A percentile compares a stretch with the other conserved stretches of the same genome.
Evolutionary conservation across 208 protist species (phyloP).

Genomic region (Naegleria gruberi): DNA sequence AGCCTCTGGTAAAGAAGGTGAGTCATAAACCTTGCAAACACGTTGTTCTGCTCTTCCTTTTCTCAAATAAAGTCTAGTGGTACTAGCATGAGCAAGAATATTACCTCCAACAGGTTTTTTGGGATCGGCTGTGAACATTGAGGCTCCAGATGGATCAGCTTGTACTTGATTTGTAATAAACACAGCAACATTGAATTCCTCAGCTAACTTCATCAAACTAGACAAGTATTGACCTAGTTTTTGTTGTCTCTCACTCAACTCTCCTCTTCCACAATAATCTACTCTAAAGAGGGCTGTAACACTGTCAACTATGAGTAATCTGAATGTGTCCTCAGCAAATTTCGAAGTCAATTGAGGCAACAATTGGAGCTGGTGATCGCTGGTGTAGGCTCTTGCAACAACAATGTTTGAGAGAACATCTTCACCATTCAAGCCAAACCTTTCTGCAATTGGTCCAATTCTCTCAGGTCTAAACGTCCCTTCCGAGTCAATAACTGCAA

Average conservation of each 20-base stretch:
- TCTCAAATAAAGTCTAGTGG: constrained; percentile 92
- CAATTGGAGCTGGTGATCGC: constrained; percentile 94
- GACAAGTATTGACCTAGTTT: constrained; percentile 97
- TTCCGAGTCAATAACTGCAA: constrained; percentile 98
- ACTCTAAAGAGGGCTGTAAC: constrained; percentile 96
- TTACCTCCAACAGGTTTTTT: constrained; percentile 99
- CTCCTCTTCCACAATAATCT: constrained; percentile 96
- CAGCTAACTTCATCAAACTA: constrained; percentile 88
- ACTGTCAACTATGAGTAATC: constrained; percentile 96
- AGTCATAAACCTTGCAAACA: constrained; percentile 99
- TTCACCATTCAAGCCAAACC: constrained; percentile 85
- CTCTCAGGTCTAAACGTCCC: constrained; percentile 96
- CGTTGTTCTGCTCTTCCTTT: constrained; percentile 98
- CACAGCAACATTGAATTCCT: constrained; percentile 97
- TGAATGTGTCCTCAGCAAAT: constrained; percentile 95
- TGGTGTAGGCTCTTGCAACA: constrained; percentile 97
- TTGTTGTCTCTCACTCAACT: constrained; percentile 94
- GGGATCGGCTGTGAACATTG: constrained; percentile 90
- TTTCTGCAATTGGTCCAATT: constrained; percentile 72
- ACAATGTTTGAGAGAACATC: constrained; percentile 98
- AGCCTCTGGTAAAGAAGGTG: constrained; percentile 94
- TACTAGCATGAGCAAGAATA: constrained; percentile 99
- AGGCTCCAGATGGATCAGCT: constrained; percentile 89
- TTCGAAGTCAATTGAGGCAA: constrained; percentile 90
- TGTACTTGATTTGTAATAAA: constrained; percentile 99